These are phyloP conservation scores for Solanum sitiens DNA, from an alignment of 257 asterid genomes.

Conservation along the genomic window DNA sequence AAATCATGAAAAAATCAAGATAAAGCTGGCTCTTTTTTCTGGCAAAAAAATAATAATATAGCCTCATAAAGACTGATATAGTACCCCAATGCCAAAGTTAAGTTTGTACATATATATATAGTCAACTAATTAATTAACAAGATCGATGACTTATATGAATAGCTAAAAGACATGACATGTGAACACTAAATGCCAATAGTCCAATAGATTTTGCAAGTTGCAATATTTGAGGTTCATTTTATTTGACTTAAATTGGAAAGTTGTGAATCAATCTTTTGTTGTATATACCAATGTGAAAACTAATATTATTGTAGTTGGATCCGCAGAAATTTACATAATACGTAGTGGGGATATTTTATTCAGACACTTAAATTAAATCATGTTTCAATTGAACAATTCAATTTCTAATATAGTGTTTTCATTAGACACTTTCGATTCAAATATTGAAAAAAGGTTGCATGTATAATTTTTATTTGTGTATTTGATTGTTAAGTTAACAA, in stretches of 20 bases:
- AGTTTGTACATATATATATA: background rate
- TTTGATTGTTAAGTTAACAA: background rate
- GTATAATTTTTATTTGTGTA: background rate
- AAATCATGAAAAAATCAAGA: background rate
- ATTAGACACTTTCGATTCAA: accelerated
- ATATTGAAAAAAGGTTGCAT: accelerated
- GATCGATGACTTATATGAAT: background rate
- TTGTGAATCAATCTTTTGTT: background rate
- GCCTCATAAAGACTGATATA: background rate
- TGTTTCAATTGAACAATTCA: accelerated
- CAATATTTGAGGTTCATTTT: background rate
- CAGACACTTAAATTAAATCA: background rate
- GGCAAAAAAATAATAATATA: background rate
- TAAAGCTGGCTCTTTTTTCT: background rate
- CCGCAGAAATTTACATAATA: background rate
- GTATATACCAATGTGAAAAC: background rate
- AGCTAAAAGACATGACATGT: background rate
- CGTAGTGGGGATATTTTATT: accelerated
- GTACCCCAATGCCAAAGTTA: background rate
- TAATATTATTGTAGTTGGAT: background rate
- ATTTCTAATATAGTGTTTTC: background rate
- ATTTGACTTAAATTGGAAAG: background rate
- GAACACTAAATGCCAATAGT: background rate
- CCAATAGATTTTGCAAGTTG: background rate
- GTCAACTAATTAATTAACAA: background rate